Evolutionary conservation across 2,329 filamentous ascomycete species (phyloP).

Genomic region (Aureobasidium sp.): DNA sequence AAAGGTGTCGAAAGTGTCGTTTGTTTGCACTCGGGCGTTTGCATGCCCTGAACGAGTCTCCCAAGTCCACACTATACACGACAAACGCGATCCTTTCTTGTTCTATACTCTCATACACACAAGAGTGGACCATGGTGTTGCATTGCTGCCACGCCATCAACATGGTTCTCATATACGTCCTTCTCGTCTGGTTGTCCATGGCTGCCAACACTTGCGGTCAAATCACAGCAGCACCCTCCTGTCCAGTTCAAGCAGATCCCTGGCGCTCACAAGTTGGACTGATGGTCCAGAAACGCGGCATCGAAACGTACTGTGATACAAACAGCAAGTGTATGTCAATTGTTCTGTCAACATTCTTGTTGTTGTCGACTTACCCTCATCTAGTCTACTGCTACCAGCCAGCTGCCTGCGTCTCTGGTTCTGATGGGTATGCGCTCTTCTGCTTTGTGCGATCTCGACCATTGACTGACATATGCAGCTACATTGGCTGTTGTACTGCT

Average conservation of each 20-base stretch:
- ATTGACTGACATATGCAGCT: background rate
- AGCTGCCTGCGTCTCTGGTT: background rate
- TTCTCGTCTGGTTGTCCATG: background rate
- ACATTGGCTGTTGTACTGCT: conserved; percentile 17
- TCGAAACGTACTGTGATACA: background rate
- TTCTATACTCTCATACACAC: background rate
- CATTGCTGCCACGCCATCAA: background rate
- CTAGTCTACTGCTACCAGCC: background rate
- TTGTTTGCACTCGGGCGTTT: background rate
- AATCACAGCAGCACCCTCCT: background rate
- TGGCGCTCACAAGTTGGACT: background rate
- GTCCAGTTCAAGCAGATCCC: background rate
- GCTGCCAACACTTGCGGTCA: background rate
- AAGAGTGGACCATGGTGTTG: background rate
- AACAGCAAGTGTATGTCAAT: background rate
- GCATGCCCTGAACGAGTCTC: background rate
- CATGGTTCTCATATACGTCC: background rate
- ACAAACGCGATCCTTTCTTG: background rate
- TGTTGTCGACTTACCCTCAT: background rate
- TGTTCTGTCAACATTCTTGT: background rate
- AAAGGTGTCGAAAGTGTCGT: background rate
- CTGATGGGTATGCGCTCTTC: background rate
- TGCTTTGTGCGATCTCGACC: background rate
- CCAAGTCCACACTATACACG: background rate
- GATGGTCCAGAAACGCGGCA: background rate